Base-by-base conservation (phyloP, 2,329 filamentous ascomycete genomes). In the Arthrobotrys sphaeroides region DNA sequence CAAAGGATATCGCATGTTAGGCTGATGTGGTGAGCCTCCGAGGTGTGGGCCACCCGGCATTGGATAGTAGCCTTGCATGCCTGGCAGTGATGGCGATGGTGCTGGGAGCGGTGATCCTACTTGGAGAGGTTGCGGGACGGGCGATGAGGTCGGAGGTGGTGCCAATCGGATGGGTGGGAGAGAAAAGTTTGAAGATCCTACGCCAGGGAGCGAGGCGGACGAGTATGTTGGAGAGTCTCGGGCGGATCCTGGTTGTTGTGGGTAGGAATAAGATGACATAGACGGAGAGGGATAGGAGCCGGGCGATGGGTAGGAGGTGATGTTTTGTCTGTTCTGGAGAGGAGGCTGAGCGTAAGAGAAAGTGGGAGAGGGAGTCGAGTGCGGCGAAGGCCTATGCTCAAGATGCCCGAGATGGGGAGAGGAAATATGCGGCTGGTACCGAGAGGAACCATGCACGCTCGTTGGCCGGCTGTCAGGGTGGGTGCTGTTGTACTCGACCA, bases 41-140 rank as follows among this genome's bases (percentile, higher is more conserved):
- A 84, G 85, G 79, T 84, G 84, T 55, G 82, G 84, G 47, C 85
- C 84, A 65, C 79, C 81, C 55, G 80, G 78, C 70, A 78, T 79
- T 38, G 33, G 78, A 81, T 85, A 84, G 78, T 88, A 88, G 81
- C 88, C 87, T 40, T 83, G 83, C 83, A 87, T 86, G 55, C 84
- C 84, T 64, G 84, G 83, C 81, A 85, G 13, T 33, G 78, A 73
- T 22, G 76, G 67, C 38, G 77, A 73, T 38, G 86, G 84, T 65
- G 86, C 85, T 45, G 86, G 85, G 77, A 87, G 82, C 12, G 86
- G 85, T 33, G 87, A 87, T 76, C 84, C 85, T 81, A 87, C 87
- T 75, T 83, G 82, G 77, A 82, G 80, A 67, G 80, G 80, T 26
- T 78, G 79, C 7, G 79, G 81, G 53, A 80, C 81, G 45, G 82